Conservation (phyloP, 2,329 filamentous ascomycete species). For the Pseudocercospora cruenta region DNA sequence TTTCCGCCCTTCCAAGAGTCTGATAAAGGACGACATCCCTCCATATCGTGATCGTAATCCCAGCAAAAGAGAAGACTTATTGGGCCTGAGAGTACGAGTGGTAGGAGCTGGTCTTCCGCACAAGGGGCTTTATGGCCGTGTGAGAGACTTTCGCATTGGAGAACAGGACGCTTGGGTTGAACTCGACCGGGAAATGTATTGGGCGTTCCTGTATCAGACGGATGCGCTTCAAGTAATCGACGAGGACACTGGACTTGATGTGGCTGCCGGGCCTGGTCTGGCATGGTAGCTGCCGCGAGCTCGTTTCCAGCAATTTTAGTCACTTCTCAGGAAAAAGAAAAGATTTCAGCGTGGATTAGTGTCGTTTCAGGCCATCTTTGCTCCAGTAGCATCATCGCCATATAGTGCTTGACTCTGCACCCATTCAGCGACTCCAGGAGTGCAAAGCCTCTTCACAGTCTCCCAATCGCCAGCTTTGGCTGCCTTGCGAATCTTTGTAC, state of each 20-base stretch:
- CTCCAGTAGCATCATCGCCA: slow-evolving; percentile 33
- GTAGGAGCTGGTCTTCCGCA: no score
- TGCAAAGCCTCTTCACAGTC: slow-evolving; percentile 59
- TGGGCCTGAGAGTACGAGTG: no score
- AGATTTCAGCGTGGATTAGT: not conserved
- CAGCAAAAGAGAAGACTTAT: no score
- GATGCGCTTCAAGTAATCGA: not conserved
- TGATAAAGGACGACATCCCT: no score
- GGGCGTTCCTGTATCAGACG: not conserved
- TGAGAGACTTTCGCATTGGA: not conserved
- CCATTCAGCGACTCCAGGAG: slow-evolving; percentile 60
- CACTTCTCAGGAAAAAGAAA: not conserved
- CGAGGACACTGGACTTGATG: not conserved
- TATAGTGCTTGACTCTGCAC: slow-evolving; percentile 63
- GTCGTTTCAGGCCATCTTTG: slow-evolving; percentile 36
- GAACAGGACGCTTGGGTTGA: not conserved
- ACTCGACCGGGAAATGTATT: not conserved
- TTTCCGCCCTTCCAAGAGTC: no score
- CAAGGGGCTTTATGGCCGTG: not conserved
- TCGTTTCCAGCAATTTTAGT: not conserved
- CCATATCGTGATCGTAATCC: no score
- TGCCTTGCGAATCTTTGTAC: slow-evolving; percentile 65
- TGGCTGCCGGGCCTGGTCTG: not conserved
- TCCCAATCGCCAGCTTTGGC: slow-evolving; percentile 54
- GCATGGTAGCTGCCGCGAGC: not conserved